Evolutionary conservation across 1,139 yeast species (phyloP).

Genomic region (Entelexis sorbosivorans): DNA sequence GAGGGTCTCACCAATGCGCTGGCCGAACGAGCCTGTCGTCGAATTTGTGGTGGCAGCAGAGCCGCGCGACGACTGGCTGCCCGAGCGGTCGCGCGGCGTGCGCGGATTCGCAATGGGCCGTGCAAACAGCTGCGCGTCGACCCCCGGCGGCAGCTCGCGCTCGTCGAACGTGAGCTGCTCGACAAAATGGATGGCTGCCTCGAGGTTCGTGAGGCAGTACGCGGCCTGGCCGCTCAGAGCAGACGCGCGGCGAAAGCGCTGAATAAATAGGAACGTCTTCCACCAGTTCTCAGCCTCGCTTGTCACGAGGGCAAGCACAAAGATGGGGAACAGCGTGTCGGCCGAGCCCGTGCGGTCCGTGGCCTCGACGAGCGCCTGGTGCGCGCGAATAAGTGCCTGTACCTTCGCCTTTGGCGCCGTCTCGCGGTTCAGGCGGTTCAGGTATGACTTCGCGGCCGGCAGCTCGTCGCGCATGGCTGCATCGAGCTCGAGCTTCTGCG

Average conservation of each 20-base stretch:
- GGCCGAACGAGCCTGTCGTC: slow-evolving; percentile 13
- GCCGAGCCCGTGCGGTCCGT: slow-evolving; percentile 31
- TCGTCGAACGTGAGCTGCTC: slow-evolving; percentile 31
- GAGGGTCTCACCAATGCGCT: slow-evolving; percentile 21
- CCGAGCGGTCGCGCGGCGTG: slow-evolving; percentile 18
- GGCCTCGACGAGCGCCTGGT: slow-evolving; percentile 32
- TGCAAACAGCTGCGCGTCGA: slow-evolving; percentile 24
- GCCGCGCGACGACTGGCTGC: slow-evolving; percentile 19
- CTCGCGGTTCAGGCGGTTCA: slow-evolving; percentile 27
- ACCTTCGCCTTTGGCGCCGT: slow-evolving; percentile 36
- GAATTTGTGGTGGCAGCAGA: slow-evolving; percentile 11
- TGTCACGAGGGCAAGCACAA: slow-evolving; percentile 42
- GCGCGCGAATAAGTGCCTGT: slow-evolving; percentile 34
- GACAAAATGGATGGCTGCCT: slow-evolving; percentile 48
- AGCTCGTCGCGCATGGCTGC: slow-evolving; percentile 7
- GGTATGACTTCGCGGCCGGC: slow-evolving; percentile 11
- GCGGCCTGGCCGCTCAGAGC: slow-evolving; percentile 42
- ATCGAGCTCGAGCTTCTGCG: slow-evolving; percentile 11
- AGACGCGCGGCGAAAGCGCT: slow-evolving; percentile 43
- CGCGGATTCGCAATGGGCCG: slow-evolving; percentile 21
- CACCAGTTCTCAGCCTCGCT: slow-evolving; percentile 38
- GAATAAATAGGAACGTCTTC: slow-evolving; percentile 44
- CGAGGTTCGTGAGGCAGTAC: slow-evolving; percentile 52
- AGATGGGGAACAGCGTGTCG: slow-evolving; percentile 47
- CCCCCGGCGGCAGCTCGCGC: slow-evolving; percentile 20